Conservation (phyloP, 1,284 basidiomycete genomes). For the Lentinus polychrous region DNA sequence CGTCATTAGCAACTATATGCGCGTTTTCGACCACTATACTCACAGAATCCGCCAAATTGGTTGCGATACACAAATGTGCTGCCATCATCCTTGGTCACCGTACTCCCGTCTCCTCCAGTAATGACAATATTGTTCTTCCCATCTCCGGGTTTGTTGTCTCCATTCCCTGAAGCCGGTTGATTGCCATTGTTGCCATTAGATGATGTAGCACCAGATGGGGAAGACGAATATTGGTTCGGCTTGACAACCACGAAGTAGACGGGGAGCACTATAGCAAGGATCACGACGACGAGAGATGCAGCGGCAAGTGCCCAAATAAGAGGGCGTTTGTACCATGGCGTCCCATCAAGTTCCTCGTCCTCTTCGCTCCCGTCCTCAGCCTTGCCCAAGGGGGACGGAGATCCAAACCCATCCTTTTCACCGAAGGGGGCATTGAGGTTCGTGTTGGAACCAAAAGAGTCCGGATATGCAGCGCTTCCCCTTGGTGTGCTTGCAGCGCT, state of each 20-base stretch:
- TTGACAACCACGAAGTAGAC: slow-evolving; percentile 36
- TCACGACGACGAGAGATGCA: slow-evolving; percentile 20
- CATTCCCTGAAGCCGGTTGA: slow-evolving; percentile 10
- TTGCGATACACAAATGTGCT: slow-evolving; percentile 64
- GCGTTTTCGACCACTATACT: slow-evolving; percentile 23
- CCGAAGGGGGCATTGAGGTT: background rate
- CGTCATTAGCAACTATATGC: too few species aligned
- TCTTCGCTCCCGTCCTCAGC: background rate
- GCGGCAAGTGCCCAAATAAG: slow-evolving; percentile 16
- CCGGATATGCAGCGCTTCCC: background rate
- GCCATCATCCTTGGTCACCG: slow-evolving; percentile 55
- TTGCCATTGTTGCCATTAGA: slow-evolving; percentile 11
- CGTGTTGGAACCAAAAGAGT: background rate
- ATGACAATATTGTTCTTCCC: slow-evolving; percentile 13
- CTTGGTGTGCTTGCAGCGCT: background rate
- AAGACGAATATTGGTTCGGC: slow-evolving; percentile 18
- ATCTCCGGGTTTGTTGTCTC: slow-evolving; percentile 3
- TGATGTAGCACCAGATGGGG: slow-evolving; percentile 10
- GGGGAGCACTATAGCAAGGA: slow-evolving; percentile 33
- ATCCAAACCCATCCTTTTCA: background rate
- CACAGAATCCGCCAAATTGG: slow-evolving; percentile 65
- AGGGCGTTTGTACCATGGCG: slow-evolving; percentile 17
- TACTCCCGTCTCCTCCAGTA: slow-evolving; percentile 61
- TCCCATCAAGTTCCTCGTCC: background rate
- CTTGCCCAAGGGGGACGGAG: background rate